Percentiles rank a stretch among this genome's conserved stretches.
Evolutionary conservation across 2,329 filamentous ascomycete genomes (phyloP).

Genomic region (Fusarium sp.): DNA sequence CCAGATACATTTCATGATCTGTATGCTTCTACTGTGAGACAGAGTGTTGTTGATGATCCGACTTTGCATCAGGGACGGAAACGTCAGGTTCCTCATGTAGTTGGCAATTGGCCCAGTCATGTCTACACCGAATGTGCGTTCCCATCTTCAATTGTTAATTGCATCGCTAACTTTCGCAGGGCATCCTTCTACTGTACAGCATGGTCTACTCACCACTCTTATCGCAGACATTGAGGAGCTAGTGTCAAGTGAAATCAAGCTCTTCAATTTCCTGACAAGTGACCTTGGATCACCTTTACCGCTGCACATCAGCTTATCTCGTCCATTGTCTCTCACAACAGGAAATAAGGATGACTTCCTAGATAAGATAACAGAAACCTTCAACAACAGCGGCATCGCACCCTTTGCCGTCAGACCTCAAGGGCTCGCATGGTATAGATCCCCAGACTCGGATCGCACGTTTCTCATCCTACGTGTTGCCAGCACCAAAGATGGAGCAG

Average conservation of each 20-base stretch:
- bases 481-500: constrained; percentile 37
- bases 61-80: constrained; percentile 86
- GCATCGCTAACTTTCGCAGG: constrained; percentile 53
- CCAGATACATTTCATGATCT: constrained; percentile 87
- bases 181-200: constrained; percentile 64
- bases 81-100: constrained; percentile 83
- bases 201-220: constrained; percentile 59
- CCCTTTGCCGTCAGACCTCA: constrained; percentile 56
- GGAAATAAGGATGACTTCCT: constrained; percentile 78
- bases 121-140: constrained; percentile 90
- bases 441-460: constrained; percentile 74
- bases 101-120: constrained; percentile 93
- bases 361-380: constrained; percentile 59
- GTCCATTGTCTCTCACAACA: constrained; percentile 79
- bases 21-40: constrained; percentile 84
- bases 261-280: constrained; percentile 79
- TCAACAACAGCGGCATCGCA: constrained; percentile 49
- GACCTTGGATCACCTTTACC: constrained; percentile 83
- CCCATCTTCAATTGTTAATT: background rate
- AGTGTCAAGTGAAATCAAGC: constrained; percentile 51
- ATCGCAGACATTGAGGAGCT: constrained; percentile 53
- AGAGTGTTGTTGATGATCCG: constrained; percentile 84
- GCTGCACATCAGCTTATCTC: constrained; percentile 90
- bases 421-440: constrained; percentile 63
- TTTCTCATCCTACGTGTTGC: constrained; percentile 84